Conservation (phyloP, 257 asterid species). For the Mentha longifolia region DNA sequence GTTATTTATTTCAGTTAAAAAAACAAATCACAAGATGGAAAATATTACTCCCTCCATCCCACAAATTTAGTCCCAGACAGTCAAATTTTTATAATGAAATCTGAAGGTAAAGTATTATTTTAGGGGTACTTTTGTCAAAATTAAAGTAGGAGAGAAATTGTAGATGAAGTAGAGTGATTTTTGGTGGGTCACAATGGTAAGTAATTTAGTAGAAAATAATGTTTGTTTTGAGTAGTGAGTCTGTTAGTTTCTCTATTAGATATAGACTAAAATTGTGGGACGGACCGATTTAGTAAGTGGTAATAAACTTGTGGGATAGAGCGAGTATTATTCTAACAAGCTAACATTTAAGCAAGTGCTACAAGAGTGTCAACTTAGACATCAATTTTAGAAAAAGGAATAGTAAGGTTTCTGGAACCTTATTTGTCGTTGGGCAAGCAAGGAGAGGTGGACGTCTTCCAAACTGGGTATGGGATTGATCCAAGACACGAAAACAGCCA, state of each 20-base stretch:
- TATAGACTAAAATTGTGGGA: too few relatives aligned
- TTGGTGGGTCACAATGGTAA: too few relatives aligned
- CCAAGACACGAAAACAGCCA: slow-evolving; percentile 91
- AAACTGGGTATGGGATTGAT: slow-evolving; percentile 87
- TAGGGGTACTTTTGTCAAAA: too few relatives aligned
- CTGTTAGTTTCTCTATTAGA: too few relatives aligned
- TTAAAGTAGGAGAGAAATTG: too few relatives aligned
- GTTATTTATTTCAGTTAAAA: slow-evolving; percentile 7
- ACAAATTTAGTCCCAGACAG: too few relatives aligned
- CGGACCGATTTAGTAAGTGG: not conserved
- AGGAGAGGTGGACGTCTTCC: slow-evolving; percentile 88
- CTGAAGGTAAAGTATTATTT: too few relatives aligned
- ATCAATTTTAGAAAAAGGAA: slow-evolving; percentile 15
- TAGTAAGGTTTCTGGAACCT: slow-evolving; percentile 53
- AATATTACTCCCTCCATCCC: not conserved
- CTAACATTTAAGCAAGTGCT: not conserved
- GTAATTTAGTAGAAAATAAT: too few relatives aligned
- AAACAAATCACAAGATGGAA: slow-evolving; percentile 25
- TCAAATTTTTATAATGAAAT: too few relatives aligned
- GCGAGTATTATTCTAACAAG: not conserved
- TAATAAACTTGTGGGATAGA: too few relatives aligned
- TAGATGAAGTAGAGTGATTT: too few relatives aligned
- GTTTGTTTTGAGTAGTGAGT: too few relatives aligned
- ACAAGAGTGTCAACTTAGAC: slow-evolving; percentile 15
- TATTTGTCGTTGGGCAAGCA: slow-evolving; percentile 56